Percentiles rank a stretch among this genome's conserved stretches.
phyloP scores from a whole-genome alignment of 495 filamentous ascomycete genomes.

The Massariosphaeria phaeospora region DNA sequence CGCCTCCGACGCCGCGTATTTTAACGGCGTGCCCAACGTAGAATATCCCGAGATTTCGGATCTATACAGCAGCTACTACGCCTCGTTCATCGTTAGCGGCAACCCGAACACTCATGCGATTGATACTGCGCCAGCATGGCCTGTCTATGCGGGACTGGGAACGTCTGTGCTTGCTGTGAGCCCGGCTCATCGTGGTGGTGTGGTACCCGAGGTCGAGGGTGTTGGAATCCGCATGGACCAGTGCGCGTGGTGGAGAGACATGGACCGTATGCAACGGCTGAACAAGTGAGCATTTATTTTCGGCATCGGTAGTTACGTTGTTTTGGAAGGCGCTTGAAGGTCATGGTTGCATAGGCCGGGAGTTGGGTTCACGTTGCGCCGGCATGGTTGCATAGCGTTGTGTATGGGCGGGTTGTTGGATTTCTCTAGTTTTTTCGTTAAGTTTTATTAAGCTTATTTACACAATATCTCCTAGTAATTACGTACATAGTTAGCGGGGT shows the following conservation, averaged over 20 bases:
- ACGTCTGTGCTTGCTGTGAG: conserved; percentile 10
- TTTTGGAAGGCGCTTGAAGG: no score
- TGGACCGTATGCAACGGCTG: conserved; percentile 16
- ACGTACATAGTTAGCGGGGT: no score
- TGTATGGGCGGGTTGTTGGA: no score
- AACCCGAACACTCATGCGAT: conserved; percentile 17
- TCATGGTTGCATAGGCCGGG: no score
- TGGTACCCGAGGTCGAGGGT: conserved; percentile 5
- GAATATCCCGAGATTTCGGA: conserved; percentile 14
- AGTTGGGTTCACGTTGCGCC: no score
- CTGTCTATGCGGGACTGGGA: conserved; percentile 7
- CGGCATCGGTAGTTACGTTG: no score
- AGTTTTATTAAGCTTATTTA: no score
- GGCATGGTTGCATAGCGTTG: no score
- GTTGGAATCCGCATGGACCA: conserved; percentile 15
- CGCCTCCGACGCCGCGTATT: conserved; percentile 15
- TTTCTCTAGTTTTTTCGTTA: no score
- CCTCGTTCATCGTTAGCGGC: conserved; percentile 13
- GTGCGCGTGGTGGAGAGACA: conserved; percentile 25
- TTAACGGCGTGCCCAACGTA: conserved; percentile 13
- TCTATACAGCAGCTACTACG: conserved; percentile 13
- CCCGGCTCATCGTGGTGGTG: conserved; percentile 3
- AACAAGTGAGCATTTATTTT: no score
- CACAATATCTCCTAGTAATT: no score
- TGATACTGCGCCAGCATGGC: conserved; percentile 9